A percentile compares a stretch with the other conserved stretches of the same genome.
Conservation (phyloP, 2,329 filamentous ascomycete genomes). For the Curvularia spicifera region DNA sequence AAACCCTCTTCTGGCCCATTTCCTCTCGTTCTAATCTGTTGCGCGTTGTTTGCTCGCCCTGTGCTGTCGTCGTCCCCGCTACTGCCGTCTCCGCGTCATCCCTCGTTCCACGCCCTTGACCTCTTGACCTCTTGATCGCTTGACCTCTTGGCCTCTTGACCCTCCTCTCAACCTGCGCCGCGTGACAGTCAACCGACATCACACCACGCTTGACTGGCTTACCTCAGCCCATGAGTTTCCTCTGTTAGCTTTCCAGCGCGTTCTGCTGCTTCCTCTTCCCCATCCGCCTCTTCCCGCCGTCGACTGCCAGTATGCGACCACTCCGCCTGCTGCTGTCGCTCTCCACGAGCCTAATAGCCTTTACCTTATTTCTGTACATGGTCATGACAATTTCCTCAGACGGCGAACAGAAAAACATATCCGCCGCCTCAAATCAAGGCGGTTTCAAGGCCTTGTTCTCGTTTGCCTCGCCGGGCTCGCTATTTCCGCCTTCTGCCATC, state of each 20-base stretch:
- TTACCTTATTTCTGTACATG: conserved; percentile 54
- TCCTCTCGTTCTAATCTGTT: background rate
- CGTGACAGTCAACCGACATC: conserved; percentile 12
- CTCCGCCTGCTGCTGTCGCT: conserved; percentile 51
- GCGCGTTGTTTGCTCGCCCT: background rate
- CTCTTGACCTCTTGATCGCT: conserved; percentile 1
- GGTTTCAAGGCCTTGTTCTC: conserved; percentile 54
- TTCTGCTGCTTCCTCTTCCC: conserved; percentile 29
- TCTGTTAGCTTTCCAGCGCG: conserved; percentile 29
- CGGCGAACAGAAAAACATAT: conserved; percentile 24
- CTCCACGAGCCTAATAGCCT: conserved; percentile 51
- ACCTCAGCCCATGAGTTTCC: conserved; percentile 32
- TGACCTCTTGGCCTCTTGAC: conserved; percentile 1
- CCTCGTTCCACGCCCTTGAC: conserved; percentile 12
- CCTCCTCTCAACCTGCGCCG: conserved; percentile 8
- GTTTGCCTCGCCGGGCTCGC: conserved; percentile 70
- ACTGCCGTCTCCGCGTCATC: conserved; percentile 29
- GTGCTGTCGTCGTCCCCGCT: conserved; percentile 16
- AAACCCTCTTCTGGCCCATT: background rate
- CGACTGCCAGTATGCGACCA: conserved; percentile 43
- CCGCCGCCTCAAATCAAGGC: conserved; percentile 37
- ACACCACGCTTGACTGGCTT: conserved; percentile 10
- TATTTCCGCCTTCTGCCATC: conserved; percentile 93
- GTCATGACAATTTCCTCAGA: conserved; percentile 34
- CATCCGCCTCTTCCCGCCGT: conserved; percentile 11